phyloP scores from a whole-genome alignment of 371 early-diverging fungal species.

The Mucor plumbeus region DNA sequence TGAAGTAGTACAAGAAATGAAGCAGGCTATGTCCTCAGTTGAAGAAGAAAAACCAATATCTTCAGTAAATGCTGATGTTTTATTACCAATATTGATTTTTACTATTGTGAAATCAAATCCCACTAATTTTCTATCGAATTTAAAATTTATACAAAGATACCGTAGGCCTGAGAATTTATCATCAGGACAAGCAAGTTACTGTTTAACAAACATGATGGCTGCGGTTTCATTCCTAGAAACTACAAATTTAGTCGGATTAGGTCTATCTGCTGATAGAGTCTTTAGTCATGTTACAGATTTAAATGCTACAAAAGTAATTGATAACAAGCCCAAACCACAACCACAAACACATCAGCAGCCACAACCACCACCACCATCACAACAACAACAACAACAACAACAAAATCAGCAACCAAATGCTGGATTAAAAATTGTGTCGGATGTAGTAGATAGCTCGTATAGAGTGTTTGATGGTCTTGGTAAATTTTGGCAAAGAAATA shows the following conservation, averaged over 20 bases:
- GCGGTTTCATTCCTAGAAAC: conserved; percentile 53
- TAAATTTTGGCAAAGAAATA: conserved; percentile 51
- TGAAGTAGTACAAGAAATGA: conserved; percentile 38
- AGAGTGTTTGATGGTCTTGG: conserved; percentile 53
- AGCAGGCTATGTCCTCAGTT: conserved; percentile 33
- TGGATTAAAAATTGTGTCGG: conserved; percentile 49
- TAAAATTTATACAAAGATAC: conserved; percentile 61
- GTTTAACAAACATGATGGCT: conserved; percentile 57
- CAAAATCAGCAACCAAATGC: conserved; percentile 1
- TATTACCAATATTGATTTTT: conserved; percentile 71
- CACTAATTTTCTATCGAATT: conserved; percentile 66
- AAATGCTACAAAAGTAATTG: conserved; percentile 22
- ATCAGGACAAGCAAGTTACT: conserved; percentile 57
- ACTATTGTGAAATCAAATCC: conserved; percentile 74
- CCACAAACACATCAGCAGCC: too few relatives aligned
- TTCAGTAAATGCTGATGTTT: conserved; percentile 61
- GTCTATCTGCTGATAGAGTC: conserved; percentile 53
- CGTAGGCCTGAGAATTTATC: conserved; percentile 46
- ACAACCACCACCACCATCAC: too few relatives aligned
- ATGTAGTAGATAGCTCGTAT: conserved; percentile 51
- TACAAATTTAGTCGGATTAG: conserved; percentile 51
- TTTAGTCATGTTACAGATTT: conserved; percentile 45
- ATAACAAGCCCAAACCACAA: conserved; percentile 10
- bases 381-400: background rate
- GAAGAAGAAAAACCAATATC: conserved; percentile 22